Conservation (phyloP, 2,329 filamentous ascomycete genomes). For the Monosporascus sp. region DNA sequence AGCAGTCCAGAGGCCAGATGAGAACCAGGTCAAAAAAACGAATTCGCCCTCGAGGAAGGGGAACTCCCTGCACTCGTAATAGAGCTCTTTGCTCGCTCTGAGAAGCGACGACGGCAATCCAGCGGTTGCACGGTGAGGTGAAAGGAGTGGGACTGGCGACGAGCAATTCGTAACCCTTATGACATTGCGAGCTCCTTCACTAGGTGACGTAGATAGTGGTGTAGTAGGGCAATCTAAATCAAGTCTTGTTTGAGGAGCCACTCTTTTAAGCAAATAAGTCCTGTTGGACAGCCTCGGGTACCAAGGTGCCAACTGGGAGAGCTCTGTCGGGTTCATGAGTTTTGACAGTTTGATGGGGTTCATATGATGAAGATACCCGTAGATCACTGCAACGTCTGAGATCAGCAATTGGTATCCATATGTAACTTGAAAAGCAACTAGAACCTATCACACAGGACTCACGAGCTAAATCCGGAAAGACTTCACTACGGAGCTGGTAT, state of each 20-base stretch:
- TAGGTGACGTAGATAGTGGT: not conserved
- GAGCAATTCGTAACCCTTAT: no score
- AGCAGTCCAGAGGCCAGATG: constrained; percentile 36
- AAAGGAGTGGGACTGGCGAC: constrained; percentile 14
- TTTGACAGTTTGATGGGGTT: constrained; percentile 28
- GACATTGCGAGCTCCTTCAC: not conserved
- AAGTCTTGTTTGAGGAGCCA: not conserved
- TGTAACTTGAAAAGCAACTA: no score
- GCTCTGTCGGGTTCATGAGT: not conserved
- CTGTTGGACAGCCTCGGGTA: constrained; percentile 29
- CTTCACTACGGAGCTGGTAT: no score
- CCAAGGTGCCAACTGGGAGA: constrained; percentile 28
- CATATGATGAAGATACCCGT: constrained; percentile 32
- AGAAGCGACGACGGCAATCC: constrained; percentile 36
- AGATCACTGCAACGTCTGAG: constrained; percentile 27
- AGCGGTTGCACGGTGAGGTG: constrained; percentile 29
- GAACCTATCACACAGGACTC: no score
- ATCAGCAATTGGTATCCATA: no score
- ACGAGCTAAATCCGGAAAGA: no score
- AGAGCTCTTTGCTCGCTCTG: constrained; percentile 33
- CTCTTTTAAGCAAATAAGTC: constrained; percentile 21
- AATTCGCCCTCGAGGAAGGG: constrained; percentile 39
- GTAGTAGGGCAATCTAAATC: not conserved
- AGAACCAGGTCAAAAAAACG: constrained; percentile 39
- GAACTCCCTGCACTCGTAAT: constrained; percentile 32